Evolutionary conservation across 495 filamentous ascomycete species (phyloP).

Genomic region (Penicillium crystallinum): DNA sequence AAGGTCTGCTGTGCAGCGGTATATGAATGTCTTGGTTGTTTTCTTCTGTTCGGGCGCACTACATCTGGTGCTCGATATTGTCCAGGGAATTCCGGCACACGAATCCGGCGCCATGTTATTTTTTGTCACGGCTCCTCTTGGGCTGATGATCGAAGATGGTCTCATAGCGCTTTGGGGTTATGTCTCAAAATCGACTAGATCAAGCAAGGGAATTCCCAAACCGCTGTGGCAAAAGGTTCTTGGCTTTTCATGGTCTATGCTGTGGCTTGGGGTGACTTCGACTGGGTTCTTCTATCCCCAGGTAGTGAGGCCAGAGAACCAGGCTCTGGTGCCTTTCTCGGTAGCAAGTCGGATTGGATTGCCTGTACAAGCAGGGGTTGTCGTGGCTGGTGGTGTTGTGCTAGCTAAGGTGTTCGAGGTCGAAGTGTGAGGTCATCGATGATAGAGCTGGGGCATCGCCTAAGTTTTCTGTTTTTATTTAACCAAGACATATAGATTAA

Average conservation of each 20-base stretch:
- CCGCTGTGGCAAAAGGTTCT: conserved; percentile 11
- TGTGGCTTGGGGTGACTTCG: conserved; percentile 16
- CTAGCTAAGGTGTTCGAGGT: conserved; percentile 11
- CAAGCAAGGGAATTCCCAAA: not conserved
- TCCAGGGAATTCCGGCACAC: conserved; percentile 18
- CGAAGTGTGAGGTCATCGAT: conserved; percentile 2
- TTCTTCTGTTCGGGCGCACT: conserved; percentile 31
- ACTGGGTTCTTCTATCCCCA: conserved; percentile 22
- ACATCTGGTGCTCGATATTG: conserved; percentile 28
- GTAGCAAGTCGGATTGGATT: conserved; percentile 5
- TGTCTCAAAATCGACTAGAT: not conserved
- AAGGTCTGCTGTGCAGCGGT: conserved; percentile 20
- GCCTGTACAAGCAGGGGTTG: conserved; percentile 2
- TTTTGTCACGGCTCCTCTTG: conserved; percentile 29
- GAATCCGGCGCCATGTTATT: conserved; percentile 27
- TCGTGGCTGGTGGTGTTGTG: conserved; percentile 4
- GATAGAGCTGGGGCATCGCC: not conserved
- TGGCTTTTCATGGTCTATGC: conserved; percentile 13
- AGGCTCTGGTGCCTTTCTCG: conserved; percentile 16
- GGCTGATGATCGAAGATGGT: conserved; percentile 24
- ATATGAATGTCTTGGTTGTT: conserved; percentile 24
- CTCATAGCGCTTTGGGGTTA: conserved; percentile 15
- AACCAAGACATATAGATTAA: not conserved
- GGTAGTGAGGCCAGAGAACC: conserved; percentile 14
- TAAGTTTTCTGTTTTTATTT: not conserved